A percentile compares a stretch with the other conserved stretches of the same genome.
Conservation (phyloP, 345 rosid genomes). For the Gossypium turneri region DNA sequence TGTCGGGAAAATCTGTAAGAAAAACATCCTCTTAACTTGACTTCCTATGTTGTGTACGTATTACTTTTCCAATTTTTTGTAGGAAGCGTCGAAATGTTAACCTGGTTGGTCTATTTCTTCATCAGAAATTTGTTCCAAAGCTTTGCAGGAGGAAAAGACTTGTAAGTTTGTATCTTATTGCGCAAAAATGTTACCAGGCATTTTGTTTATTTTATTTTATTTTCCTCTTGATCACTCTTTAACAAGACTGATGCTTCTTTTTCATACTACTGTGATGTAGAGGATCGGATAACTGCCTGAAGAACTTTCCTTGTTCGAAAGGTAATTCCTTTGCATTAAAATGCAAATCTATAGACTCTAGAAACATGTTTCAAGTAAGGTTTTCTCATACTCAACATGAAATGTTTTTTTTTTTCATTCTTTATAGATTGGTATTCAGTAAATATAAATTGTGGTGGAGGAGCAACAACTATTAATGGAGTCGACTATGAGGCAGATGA, state of each 20-base stretch:
- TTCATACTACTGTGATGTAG: neutral
- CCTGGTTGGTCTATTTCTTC: neutral
- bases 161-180: neutral
- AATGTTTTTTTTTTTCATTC: neutral
- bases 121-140: neutral
- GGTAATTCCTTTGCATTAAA: neutral
- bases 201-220: neutral
- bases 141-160: neutral
- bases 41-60: neutral
- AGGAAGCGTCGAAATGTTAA: neutral
- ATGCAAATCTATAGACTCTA: neutral
- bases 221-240: neutral
- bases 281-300: neutral
- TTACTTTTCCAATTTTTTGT: neutral
- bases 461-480: neutral
- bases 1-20: slow-evolving; percentile 38
- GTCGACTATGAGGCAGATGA: neutral
- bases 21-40: neutral
- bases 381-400: too few relatives aligned
- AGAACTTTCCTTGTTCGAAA: neutral
- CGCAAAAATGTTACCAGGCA: neutral
- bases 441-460: neutral
- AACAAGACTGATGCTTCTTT: neutral
- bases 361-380: neutral
- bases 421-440: neutral